Conservation (phyloP, 148 eudicot species). For the Silene conica region DNA sequence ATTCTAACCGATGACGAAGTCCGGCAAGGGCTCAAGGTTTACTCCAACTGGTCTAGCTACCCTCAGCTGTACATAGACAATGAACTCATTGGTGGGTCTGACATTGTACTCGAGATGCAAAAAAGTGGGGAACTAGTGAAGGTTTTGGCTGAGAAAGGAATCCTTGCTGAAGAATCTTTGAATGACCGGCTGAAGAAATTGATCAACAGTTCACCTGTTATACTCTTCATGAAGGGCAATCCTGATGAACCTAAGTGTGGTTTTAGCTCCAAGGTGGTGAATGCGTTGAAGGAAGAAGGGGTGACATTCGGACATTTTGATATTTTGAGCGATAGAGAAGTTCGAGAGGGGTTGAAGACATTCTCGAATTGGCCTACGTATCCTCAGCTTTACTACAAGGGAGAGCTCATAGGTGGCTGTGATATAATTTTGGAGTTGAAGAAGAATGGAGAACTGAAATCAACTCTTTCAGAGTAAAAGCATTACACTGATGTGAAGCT, state of each 20-base stretch:
- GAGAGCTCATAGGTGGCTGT: conserved; percentile 88
- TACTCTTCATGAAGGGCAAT: conserved; percentile 92
- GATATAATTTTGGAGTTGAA: conserved; percentile 84
- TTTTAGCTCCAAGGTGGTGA: conserved; percentile 89
- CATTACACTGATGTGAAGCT: not conserved
- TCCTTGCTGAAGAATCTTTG: conserved; percentile 31
- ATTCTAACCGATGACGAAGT: conserved; percentile 79
- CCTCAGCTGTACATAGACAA: conserved; percentile 92
- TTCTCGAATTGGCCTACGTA: conserved; percentile 97
- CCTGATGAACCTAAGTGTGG: conserved; percentile 90
- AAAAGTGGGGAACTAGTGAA: conserved; percentile 81
- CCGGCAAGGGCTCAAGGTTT: conserved; percentile 89
- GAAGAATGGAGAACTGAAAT: conserved; percentile 60
- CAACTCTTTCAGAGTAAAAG: conserved; percentile 62
- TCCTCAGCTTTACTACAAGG: conserved; percentile 95
- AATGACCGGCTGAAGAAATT: conserved; percentile 63
- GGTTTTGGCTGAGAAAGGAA: conserved; percentile 58
- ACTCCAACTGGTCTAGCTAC: conserved; percentile 96
- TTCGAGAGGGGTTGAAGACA: conserved; percentile 79
- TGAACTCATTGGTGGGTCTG: conserved; percentile 97
- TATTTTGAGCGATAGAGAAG: conserved; percentile 70
- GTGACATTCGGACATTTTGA: conserved; percentile 80
- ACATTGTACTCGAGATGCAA: conserved; percentile 93
- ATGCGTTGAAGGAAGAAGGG: conserved; percentile 70
- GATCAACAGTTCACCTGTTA: conserved; percentile 51